Evolutionary conservation across 129 eudicot species (phyloP).

Genomic region (Centella asiatica): DNA sequence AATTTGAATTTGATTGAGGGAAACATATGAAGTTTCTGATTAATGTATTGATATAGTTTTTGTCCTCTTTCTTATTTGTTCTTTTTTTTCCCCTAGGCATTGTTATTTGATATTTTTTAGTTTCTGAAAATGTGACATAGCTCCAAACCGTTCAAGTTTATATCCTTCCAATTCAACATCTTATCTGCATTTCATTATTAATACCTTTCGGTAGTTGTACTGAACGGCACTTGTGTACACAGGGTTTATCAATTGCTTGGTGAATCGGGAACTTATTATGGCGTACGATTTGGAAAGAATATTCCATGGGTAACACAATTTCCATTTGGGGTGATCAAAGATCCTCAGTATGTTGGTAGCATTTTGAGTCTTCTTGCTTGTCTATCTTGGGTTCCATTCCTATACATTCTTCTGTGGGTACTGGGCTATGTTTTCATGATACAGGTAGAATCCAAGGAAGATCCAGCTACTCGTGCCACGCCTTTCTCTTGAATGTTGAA

Average conservation of each 20-base stretch:
- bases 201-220: not conserved
- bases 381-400: slow-evolving; percentile 70
- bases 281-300: slow-evolving; percentile 89
- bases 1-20: not conserved
- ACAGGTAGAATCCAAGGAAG: slow-evolving; percentile 64
- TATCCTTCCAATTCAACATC: not conserved
- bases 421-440: slow-evolving; percentile 83
- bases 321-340: slow-evolving; percentile 76
- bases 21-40: not conserved
- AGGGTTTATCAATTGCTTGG: slow-evolving; percentile 96
- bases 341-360: slow-evolving; percentile 94
- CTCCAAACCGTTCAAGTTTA: not conserved
- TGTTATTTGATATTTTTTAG: not conserved
- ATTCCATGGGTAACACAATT: slow-evolving; percentile 90
- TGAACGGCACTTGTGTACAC: slow-evolving; percentile 4
- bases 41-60: not conserved
- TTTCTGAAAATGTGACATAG: too few species aligned
- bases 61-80: too few species aligned
- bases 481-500: slow-evolving; percentile 38
- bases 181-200: not conserved
- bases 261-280: slow-evolving; percentile 91
- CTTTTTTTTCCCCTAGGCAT: too few species aligned
- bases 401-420: slow-evolving; percentile 68
- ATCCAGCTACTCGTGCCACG: slow-evolving; percentile 75
- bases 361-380: slow-evolving; percentile 80